A percentile compares a stretch with the other conserved stretches of the same genome.
Evolutionary conservation across 1,139 yeast species (phyloP).

Genomic region (Suzukiozyma palmioleophila): DNA sequence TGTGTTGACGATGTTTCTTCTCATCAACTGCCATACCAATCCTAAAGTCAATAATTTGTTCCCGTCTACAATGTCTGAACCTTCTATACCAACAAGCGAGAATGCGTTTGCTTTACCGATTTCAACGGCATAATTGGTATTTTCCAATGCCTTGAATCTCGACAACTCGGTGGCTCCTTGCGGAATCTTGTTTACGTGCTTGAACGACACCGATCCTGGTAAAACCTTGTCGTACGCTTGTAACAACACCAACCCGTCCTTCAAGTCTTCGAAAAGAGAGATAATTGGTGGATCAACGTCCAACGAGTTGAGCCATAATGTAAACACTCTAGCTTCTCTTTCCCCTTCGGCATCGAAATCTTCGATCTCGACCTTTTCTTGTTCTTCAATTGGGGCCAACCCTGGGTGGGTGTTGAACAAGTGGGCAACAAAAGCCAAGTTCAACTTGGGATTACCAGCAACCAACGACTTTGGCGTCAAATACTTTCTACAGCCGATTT

Average conservation of each 20-base stretch:
- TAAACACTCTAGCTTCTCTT: constrained; percentile 97
- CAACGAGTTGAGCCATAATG: constrained; percentile 92
- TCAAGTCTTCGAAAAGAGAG: constrained; percentile 86
- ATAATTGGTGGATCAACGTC: constrained; percentile 96
- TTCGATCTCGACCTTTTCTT: constrained; percentile 81
- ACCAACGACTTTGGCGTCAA: constrained; percentile 90
- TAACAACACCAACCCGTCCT: constrained; percentile 83
- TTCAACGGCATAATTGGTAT: constrained; percentile 94
- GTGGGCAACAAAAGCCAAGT: constrained; percentile 95
- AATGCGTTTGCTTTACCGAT: constrained; percentile 89
- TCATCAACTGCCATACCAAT: constrained; percentile 98
- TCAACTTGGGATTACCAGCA: constrained; percentile 94
- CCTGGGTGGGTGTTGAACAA: constrained; percentile 96
- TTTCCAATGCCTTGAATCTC: constrained; percentile 92
- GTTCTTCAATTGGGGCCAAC: constrained; percentile 89
- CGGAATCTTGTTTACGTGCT: constrained; percentile 81
- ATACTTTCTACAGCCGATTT: constrained; percentile 87
- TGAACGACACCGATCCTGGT: constrained; percentile 84
- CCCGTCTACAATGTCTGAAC: constrained; percentile 95
- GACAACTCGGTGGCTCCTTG: constrained; percentile 66
- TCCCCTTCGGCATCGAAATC: constrained; percentile 99
- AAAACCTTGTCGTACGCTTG: constrained; percentile 95
- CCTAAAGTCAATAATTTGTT: constrained; percentile 85
- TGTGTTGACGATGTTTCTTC: constrained; percentile 87
- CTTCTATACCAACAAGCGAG: constrained; percentile 96